These are phyloP conservation scores for Sarcodon aspratus DNA, from an alignment of 768 basidiomycete genomes.

Conservation along the genomic window DNA sequence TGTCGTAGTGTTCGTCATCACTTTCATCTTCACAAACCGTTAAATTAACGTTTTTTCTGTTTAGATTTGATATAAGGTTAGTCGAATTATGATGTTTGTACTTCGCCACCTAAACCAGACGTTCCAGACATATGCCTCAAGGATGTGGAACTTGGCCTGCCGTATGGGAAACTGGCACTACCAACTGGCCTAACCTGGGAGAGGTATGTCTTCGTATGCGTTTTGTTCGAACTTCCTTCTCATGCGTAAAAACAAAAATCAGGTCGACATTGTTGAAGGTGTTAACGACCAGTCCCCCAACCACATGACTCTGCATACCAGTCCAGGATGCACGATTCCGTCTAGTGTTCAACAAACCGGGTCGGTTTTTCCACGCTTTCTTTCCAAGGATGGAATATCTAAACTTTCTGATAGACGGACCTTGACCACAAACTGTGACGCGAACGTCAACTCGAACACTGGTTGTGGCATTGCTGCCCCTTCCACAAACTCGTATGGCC, in stretches of 20 bases:
- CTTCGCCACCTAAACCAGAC: constrained; percentile 11
- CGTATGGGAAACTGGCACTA: constrained; percentile 37
- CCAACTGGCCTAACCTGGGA: neutral
- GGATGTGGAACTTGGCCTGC: constrained; percentile 43
- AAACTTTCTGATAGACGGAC: too few species aligned
- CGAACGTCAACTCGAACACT: constrained; percentile 32
- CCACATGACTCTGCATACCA: neutral
- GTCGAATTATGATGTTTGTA: too few species aligned
- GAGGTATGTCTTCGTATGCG: neutral
- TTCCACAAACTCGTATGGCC: constrained; percentile 35
- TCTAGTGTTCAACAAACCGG: constrained; percentile 30
- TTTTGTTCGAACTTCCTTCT: neutral
- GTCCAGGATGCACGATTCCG: constrained; percentile 43
- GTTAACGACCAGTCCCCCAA: neutral
- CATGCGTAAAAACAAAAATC: neutral
- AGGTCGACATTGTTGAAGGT: neutral
- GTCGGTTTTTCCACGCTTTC: constrained; percentile 7
- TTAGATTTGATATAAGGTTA: too few species aligned
- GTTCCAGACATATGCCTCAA: constrained; percentile 48
- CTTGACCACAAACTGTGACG: constrained; percentile 34
- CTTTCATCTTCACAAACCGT: too few species aligned
- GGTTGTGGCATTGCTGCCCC: constrained; percentile 38
- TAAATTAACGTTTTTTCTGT: too few species aligned
- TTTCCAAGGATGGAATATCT: too few species aligned
- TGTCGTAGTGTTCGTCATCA: constrained; percentile 34